Evolutionary conservation across 2,329 filamentous ascomycete genomes (phyloP).

Genomic region (Thielaviopsis populi): DNA sequence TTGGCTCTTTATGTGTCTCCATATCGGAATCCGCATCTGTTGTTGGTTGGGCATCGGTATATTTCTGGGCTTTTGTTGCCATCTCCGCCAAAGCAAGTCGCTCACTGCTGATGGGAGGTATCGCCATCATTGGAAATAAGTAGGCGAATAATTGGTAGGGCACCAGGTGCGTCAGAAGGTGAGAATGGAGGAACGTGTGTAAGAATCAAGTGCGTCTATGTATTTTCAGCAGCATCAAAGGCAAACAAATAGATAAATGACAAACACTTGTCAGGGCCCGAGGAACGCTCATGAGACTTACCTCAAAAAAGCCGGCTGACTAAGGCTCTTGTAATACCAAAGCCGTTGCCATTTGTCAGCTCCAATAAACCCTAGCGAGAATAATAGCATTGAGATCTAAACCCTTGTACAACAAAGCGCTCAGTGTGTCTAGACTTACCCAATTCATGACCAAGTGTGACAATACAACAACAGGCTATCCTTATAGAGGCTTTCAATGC

Average conservation of each 20-base stretch:
- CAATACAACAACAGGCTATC: no score
- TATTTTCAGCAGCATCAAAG: not conserved
- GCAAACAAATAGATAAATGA: not conserved
- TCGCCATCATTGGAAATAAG: not conserved
- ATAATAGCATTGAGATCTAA: not conserved
- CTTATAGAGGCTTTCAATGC: no score
- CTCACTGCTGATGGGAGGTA: conserved; percentile 23
- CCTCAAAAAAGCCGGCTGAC: not conserved
- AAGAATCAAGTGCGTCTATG: not conserved
- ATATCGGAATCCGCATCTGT: conserved; percentile 9
- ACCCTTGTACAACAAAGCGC: not conserved
- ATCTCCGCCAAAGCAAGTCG: conserved; percentile 26
- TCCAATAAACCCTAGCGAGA: not conserved
- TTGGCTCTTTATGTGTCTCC: conserved; percentile 2
- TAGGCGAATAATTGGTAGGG: not conserved
- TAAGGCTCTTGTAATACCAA: not conserved
- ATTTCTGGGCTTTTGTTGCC: conserved; percentile 20
- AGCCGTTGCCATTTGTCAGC: not conserved
- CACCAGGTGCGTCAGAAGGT: not conserved
- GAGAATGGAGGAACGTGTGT: not conserved
- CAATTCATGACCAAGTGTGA: not conserved
- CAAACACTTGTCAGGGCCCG: not conserved
- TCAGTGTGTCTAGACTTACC: not conserved
- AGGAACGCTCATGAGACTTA: not conserved
- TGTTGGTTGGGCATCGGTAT: conserved; percentile 11